A percentile compares a stretch with the other conserved stretches of the same genome.
Conservation (phyloP, 176 grass and related monocot species). For the Aegilops umbellulata region DNA sequence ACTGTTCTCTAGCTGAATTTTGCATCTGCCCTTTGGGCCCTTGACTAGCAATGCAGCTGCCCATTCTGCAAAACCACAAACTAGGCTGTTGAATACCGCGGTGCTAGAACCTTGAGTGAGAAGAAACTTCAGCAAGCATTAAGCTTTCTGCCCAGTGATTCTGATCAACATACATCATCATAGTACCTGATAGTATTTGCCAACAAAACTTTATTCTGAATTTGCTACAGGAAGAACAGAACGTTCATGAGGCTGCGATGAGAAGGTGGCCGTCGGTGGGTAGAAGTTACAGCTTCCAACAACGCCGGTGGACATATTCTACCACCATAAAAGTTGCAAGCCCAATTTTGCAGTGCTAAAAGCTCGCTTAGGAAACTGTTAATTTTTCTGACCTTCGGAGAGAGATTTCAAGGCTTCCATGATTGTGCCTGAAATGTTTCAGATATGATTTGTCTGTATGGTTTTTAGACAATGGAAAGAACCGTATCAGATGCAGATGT, state of each 20-base stretch:
- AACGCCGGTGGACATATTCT: not conserved
- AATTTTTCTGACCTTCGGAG: not conserved
- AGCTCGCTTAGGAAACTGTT: not conserved
- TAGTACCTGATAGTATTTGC: not conserved
- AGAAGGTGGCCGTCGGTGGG: too few relatives aligned
- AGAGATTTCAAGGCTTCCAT: not conserved
- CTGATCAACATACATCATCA: not conserved
- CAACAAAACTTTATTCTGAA: not conserved
- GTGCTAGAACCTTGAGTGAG: conserved; percentile 33
- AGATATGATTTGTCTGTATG: not conserved
- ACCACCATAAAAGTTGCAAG: not conserved
- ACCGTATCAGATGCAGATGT: not conserved
- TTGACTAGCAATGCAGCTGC: conserved; percentile 26
- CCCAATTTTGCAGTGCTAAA: not conserved
- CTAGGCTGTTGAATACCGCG: conserved; percentile 61
- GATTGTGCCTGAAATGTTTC: not conserved
- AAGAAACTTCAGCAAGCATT: conserved; percentile 45
- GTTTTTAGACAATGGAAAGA: not conserved
- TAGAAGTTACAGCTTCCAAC: not conserved
- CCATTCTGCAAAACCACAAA: conserved; percentile 74
- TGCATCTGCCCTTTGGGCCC: too few relatives aligned
- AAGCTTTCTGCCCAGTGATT: conserved; percentile 17
- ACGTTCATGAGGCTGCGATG: not conserved
- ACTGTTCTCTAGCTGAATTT: too few relatives aligned
- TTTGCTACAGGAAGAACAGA: not conserved